A percentile compares a stretch with the other conserved stretches of the same genome.
phyloP scores from a whole-genome alignment of 805 yeast species.

The Zygosaccharomyces bisporus region DNA sequence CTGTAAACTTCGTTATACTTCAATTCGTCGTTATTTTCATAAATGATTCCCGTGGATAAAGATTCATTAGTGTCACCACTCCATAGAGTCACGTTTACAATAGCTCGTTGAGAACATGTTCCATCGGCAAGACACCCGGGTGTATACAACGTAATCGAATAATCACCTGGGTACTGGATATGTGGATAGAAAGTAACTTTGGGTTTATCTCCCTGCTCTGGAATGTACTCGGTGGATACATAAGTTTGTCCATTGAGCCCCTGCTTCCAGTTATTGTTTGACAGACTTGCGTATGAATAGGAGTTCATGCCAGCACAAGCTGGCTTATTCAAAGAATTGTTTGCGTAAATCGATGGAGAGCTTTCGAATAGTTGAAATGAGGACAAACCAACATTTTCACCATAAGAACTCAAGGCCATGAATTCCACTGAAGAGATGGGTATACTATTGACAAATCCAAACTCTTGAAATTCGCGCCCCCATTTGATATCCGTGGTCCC shows the following conservation, averaged over 20 bases:
- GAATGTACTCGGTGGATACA: slow-evolving; percentile 35
- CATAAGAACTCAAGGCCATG: slow-evolving; percentile 64
- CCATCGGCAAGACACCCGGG: slow-evolving; percentile 77
- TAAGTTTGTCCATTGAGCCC: slow-evolving; percentile 33
- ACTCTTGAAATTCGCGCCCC: slow-evolving; percentile 63
- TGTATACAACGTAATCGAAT: slow-evolving; percentile 68
- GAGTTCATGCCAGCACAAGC: slow-evolving; percentile 43
- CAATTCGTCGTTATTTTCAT: slow-evolving; percentile 73
- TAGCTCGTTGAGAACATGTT: slow-evolving; percentile 68
- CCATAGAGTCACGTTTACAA: slow-evolving; percentile 67
- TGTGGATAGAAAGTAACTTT: slow-evolving; percentile 58
- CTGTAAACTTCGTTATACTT: slow-evolving; percentile 76
- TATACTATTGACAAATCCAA: slow-evolving; percentile 68
- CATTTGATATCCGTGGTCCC: slow-evolving; percentile 38
- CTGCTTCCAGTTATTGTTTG: slow-evolving; percentile 32
- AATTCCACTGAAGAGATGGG: slow-evolving; percentile 59
- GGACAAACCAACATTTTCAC: slow-evolving; percentile 59
- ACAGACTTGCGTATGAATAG: slow-evolving; percentile 31
- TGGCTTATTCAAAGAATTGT: slow-evolving; percentile 65
- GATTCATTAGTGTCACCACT: slow-evolving; percentile 40
- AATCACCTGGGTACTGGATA: slow-evolving; percentile 68
- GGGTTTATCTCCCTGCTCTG: slow-evolving; percentile 32
- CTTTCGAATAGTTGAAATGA: slow-evolving; percentile 70
- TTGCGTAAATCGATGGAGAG: slow-evolving; percentile 61
- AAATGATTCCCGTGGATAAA: slow-evolving; percentile 44